Base-by-base conservation (phyloP, 177 flowering plant genomes). In the Vitis hybrid region DNA sequence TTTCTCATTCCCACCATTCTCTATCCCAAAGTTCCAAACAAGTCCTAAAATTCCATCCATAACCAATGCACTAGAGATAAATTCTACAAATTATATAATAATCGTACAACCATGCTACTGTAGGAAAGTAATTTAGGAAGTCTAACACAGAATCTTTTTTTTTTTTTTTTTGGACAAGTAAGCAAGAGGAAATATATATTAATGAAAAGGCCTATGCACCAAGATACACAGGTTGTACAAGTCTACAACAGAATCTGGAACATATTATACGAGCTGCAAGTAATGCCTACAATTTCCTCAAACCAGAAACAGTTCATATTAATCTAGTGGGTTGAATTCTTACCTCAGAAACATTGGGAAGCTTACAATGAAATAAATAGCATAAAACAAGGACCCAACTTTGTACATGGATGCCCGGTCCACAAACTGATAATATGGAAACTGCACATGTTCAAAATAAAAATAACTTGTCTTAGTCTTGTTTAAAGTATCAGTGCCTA, bases 341-440 rank as follows among this genome's bases (percentile, higher is more conserved):
- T 83, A 95, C 98, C 99, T 93, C 62, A 91, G 55, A 77, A 95
- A 95, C 99, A 95, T 93, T 2, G 99, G 99, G 83, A 93, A 95
- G 94, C 99, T 95, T 19, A 95, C 97, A 22, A 93, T 10, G 75
- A 95, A 95, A 76, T 93, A 95, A 61, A 95, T 95, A 51, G 98
- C 99, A 80, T 95, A 95, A 77, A 94, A 94, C 88, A 94, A 76
- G 71, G 84, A 93, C 22, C 98, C 99, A 64, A 95, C 93, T 88
- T 69, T 95, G 84, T 95, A 95, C 99, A 95, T 95, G 63, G 87
- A 77, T 51, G 84, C 85, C 71, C 97, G 87, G 70, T 95, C 99
- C 76, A 95, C 98, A 72, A 95, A 95, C 21, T 82, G 68, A 69
- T 95, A 95, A 66, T 95, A 95, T 31, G 99, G 99, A 74, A 95